Evolutionary conservation across 1,284 basidiomycete genomes (phyloP).

Genomic region (Vanrija sp.): DNA sequence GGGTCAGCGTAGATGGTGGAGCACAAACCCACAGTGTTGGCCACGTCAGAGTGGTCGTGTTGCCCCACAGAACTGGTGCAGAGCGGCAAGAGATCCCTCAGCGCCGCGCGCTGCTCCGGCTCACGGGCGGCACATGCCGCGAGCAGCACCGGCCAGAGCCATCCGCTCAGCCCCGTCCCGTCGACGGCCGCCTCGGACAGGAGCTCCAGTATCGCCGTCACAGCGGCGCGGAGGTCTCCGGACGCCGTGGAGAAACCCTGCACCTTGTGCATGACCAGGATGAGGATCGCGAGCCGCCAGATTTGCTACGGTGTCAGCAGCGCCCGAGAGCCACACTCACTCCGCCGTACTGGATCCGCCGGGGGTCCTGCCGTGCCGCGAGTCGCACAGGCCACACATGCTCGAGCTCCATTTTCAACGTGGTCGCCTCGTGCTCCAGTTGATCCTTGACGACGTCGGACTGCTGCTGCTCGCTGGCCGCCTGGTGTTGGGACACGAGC

Average conservation of each 20-base stretch:
- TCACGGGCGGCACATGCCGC: background rate
- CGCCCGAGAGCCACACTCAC: background rate
- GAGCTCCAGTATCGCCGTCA: background rate
- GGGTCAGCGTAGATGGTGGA: background rate
- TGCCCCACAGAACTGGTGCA: background rate
- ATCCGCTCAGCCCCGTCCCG: slow-evolving; percentile 1
- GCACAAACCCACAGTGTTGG: background rate
- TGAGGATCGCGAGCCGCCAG: slow-evolving; percentile 3
- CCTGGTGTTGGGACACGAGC: background rate
- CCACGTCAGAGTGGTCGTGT: background rate
- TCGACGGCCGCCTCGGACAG: background rate
- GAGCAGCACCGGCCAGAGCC: slow-evolving; percentile 5
- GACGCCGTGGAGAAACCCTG: background rate
- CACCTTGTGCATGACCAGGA: slow-evolving; percentile 1
- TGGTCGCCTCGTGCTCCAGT: slow-evolving; percentile 1
- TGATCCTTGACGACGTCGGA: slow-evolving; percentile 1
- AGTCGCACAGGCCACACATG: slow-evolving; percentile 3
- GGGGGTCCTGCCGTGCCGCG: background rate
- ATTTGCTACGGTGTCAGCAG: background rate
- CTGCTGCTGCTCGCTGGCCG: background rate
- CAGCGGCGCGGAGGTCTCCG: background rate
- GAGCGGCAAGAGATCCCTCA: too few species aligned
- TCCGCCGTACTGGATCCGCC: slow-evolving; percentile 5
- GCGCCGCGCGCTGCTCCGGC: too few species aligned
- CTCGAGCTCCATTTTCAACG: slow-evolving; percentile 6